Percentiles rank a stretch among this genome's conserved stretches.
phyloP scores from a whole-genome alignment of 108 stramenopile species.

The Cyclotella cryptica region DNA sequence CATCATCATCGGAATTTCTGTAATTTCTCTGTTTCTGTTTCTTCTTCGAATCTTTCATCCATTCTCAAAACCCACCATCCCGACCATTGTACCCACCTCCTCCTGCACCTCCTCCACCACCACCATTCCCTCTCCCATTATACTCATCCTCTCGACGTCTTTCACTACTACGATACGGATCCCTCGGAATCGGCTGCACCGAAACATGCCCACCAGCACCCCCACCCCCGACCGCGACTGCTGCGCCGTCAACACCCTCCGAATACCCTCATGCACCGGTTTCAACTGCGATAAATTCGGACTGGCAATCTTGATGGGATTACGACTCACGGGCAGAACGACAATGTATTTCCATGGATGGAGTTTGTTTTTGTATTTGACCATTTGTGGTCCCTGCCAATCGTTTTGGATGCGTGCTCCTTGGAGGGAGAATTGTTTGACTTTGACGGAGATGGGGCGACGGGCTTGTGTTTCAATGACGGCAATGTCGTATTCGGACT shows the following conservation, averaged over 20 bases:
- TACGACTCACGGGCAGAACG: conserved; percentile 78
- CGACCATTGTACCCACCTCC: too few species aligned
- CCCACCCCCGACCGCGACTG: conserved; percentile 66
- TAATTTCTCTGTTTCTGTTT: too few species aligned
- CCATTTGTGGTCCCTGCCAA: conserved; percentile 94
- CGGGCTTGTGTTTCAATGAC: conserved; percentile 91
- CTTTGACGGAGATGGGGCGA: conserved; percentile 90
- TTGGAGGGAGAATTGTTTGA: conserved; percentile 91
- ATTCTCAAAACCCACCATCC: too few species aligned
- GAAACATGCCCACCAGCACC: too few species aligned
- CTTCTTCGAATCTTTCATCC: too few species aligned
- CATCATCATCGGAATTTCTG: too few species aligned
- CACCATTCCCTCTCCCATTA: too few species aligned
- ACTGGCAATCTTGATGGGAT: conserved; percentile 92
- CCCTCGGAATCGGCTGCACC: conserved; percentile 13
- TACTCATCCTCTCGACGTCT: too few species aligned
- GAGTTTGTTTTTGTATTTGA: conserved; percentile 92
- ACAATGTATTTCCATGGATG: conserved; percentile 93
- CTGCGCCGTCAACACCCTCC: conserved; percentile 84
- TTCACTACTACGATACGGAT: neutral
- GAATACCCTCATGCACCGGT: conserved; percentile 87
- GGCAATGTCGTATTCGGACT: conserved; percentile 93
- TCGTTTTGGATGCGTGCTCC: conserved; percentile 92
- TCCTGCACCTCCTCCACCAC: too few species aligned
- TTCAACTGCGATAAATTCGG: conserved; percentile 84